Evolutionary conservation across 164 flowering plant species (phyloP), one percentile per base, ranked within the genome.

Genomic region (Echeveria elegans): DNA sequence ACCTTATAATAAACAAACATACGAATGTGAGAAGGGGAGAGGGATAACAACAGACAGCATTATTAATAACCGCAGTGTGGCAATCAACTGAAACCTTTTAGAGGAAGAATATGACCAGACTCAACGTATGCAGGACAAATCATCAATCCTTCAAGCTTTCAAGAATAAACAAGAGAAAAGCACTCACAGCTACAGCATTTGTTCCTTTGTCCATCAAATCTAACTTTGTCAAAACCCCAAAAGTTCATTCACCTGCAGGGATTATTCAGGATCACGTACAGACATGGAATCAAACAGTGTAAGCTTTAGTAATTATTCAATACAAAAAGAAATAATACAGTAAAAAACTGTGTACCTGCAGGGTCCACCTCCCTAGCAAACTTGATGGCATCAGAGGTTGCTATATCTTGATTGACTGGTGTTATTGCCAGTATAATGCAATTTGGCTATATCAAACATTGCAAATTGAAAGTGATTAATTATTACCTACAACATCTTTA

Each of bases 311-410:
- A 1, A 38, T 16, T 37, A 31, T 4, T 32, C 19, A 15, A 63
- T 9, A 21, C 10, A 14, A 28, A 68, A 14, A 2, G 34, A 10
- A 40, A 34, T 3, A 3, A n/a, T n/a, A n/a, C n/a, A 16, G 47
- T 23, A 9, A 21, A 31, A 29, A 15, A 18, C 38, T 3, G 26
- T 53, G 63, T 67, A 88, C 93, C 93, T 24, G 85, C 31, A 2
- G 90, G 88, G 68, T 88, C 93, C 34, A 88, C 90, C 65, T 88
- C 90, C 76, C 79, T 82, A 0, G 90, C 73, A 63, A 88, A 83
- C 68, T 88, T 88, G 31, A 88, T 86, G n/a, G 93, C 93, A 79
- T 88, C 93, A 4, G 93, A 88, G 12, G 93, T 88, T 18, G 93
- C 93, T 66, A 88, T 86, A 72, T 88, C 93, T 80, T 88, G 90